phyloP scores from a whole-genome alignment of 495 filamentous ascomycete genomes.

The Xylaria sp. region DNA sequence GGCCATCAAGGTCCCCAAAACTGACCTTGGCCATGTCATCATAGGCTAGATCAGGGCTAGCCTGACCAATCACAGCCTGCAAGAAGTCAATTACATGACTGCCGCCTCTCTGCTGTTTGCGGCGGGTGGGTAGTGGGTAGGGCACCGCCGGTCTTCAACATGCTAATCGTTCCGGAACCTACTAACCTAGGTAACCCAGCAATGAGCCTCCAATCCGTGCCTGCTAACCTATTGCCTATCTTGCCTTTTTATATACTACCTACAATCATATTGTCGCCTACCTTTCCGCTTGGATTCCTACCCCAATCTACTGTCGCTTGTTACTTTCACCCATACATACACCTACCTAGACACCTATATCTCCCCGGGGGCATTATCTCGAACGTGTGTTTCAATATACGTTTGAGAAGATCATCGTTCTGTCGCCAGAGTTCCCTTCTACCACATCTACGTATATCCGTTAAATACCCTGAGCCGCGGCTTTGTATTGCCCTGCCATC shows the following conservation, averaged over 20 bases:
- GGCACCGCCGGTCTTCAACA: background rate
- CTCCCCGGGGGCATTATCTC: background rate
- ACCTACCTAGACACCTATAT: background rate
- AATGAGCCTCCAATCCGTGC: constrained; percentile 8
- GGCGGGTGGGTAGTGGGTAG: background rate
- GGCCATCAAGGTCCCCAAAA: constrained; percentile 28
- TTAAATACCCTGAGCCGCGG: background rate
- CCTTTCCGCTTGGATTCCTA: background rate
- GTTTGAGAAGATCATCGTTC: background rate
- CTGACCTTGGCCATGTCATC: background rate
- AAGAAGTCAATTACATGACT: constrained; percentile 1
- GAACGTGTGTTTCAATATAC: background rate
- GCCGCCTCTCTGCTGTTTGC: constrained; percentile 4
- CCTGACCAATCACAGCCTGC: constrained; percentile 19
- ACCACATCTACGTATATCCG: background rate
- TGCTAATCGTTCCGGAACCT: background rate
- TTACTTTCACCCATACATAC: background rate
- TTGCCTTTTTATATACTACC: background rate
- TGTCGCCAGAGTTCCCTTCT: background rate
- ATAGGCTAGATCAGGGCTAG: background rate
- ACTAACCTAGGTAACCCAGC: no score
- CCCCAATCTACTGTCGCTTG: background rate
- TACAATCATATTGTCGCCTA: constrained; percentile 6
- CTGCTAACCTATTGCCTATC: background rate
- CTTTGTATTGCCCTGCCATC: background rate